phyloP scores from a whole-genome alignment of 2,329 filamentous ascomycete genomes.

The Triangularia verruculosa region DNA sequence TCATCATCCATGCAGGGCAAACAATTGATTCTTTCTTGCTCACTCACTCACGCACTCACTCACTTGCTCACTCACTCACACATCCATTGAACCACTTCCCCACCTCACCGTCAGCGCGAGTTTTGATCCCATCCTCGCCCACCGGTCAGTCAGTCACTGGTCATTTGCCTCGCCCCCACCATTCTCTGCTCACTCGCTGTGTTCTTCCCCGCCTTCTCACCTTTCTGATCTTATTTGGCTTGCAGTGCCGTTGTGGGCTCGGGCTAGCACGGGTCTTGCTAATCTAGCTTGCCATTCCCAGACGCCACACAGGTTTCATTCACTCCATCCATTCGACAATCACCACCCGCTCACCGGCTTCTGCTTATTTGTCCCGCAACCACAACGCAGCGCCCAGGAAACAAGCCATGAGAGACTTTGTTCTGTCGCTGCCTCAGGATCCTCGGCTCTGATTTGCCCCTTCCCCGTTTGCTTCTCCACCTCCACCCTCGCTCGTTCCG shows the following conservation, averaged over 20 bases:
- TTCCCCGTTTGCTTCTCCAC: slow-evolving; percentile 4
- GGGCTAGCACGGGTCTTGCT: slow-evolving; percentile 4
- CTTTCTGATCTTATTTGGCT: slow-evolving; percentile 1
- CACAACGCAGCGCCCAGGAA: background rate
- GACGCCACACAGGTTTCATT: slow-evolving; percentile 23
- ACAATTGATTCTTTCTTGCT: slow-evolving; percentile 10
- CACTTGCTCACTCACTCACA: slow-evolving; percentile 2
- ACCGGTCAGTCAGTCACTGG: slow-evolving; percentile 2
- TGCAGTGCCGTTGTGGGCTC: slow-evolving; percentile 6
- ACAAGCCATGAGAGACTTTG: slow-evolving; percentile 8
- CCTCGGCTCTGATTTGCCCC: slow-evolving; percentile 9
- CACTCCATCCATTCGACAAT: slow-evolving; percentile 9
- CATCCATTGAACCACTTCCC: slow-evolving; percentile 8
- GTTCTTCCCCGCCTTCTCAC: slow-evolving; percentile 11
- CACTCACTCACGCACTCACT: too few species aligned
- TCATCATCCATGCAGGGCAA: slow-evolving; percentile 16
- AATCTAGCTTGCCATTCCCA: background rate
- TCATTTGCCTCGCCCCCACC: slow-evolving; percentile 22
- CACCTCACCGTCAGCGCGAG: slow-evolving; percentile 1
- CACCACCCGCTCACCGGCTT: background rate
- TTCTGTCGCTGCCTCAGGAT: slow-evolving; percentile 12
- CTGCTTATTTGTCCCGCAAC: slow-evolving; percentile 4
- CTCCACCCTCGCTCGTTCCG: background rate
- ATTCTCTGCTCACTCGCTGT: slow-evolving; percentile 10
- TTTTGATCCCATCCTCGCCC: slow-evolving; percentile 14